Base-by-base conservation (phyloP, 75 land plant species). In the Pinus tabuliformis region DNA sequence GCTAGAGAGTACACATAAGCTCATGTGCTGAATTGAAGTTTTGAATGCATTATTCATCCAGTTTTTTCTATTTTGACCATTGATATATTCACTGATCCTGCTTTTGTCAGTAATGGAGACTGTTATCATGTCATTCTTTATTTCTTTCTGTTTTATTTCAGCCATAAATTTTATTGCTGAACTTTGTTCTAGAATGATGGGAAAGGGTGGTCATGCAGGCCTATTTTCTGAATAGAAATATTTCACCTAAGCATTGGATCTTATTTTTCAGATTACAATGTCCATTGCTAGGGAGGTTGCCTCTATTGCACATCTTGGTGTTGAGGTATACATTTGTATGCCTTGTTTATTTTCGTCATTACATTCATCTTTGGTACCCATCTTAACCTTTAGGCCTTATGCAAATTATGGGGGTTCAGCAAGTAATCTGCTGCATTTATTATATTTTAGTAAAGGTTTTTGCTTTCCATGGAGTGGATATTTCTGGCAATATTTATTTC, bases 241-340 rank as follows among this genome's bases (percentile, higher is more conserved):
- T 76, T 76, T 76, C 11, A 42, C 52, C 24, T 7, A 68, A 39
- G 22, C 54, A 21, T 79, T 49, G 33, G 54, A 11, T 78, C 70
- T 22, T 62, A 37, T 65, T 21, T 60, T 74, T 52, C 79, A 95
- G 97, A 81, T 95, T 58, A 90, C 94, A 12, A 95, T 95, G 98
- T 73, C 98, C 6, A 93, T 95, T 80, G 97, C 98, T 33, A 91
- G 88, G 58, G 98, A 95, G 76, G 94, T 95, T 76, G 97, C 98
- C 45, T 73, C 91, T 70, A 90, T 93, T 15, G 87, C 97, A 58
- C 88, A 90, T 33, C 92, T 90, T 80, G 98, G 98, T 30, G 74
- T 95, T 49, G 90, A 93, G 94, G 98, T 91, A 80, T 63, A 59
- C 22, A 75, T 28, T 21, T 39, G 21, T 33, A 33, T 37, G 3